Evolutionary conservation across 345 rosid genomes (phyloP), one percentile per base, ranked within the genome.

Genomic region (Gossypium sturtianum): DNA sequence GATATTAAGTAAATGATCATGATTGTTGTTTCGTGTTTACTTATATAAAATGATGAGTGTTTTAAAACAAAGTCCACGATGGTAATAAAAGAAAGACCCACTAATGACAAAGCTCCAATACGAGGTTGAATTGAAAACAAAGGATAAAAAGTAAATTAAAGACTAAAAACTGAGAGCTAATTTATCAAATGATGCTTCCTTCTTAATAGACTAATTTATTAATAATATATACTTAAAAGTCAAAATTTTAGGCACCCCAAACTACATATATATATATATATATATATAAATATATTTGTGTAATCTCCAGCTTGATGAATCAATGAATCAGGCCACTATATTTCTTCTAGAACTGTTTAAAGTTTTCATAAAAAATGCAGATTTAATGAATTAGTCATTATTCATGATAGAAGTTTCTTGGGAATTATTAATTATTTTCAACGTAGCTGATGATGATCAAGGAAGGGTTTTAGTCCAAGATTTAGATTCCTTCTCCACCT

Each of bases 41-140:
- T 29, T 34, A 34, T 4, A 34, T 34, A 34, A 34, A 34, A 34
- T 34, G 38, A 34, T 34, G 38, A 34, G 38, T 34, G 38, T 4
- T 34, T 34, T 34, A 34, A 34, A 34, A 4, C 38, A 34, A 34
- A 34, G 38, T 34, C 38, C 6, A 34, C 38, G 38, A 34, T 34
- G 27, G 53, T 54, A 59, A 68, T 72, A 44, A 74, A 67, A 53
- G 64, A 9, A 59, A 68, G 12, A 51, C 74, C 81, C 77, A 82
- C 77, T 66, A 49, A 76, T 62, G 2, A 17, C 66, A 12, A 59
- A 59, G 25, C 41, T 59, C 64, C 64, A 59, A 3, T 16, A 7
- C 58, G 13, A 61, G 16, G 16, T 65, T 10, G 71, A 66, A 47
- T 45, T 15, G 12, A 66, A 66, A 22, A 47, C 71, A 66, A 52